Evolutionary conservation across 1,139 yeast genomes (phyloP).

Genomic region (Taphrina betulina): DNA sequence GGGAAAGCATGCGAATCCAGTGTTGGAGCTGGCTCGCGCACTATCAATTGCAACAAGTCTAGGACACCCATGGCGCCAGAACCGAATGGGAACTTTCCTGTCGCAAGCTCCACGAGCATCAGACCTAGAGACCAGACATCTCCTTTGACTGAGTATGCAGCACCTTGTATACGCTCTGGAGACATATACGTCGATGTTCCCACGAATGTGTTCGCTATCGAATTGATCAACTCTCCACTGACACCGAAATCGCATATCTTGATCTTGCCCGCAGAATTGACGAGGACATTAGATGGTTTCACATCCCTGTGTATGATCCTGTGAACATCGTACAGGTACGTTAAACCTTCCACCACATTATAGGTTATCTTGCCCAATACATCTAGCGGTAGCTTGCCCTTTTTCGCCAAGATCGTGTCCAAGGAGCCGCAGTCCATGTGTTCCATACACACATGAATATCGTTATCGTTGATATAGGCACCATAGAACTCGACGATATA

Average conservation of each 20-base stretch:
- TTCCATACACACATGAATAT: conserved; percentile 96
- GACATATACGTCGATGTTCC: conserved; percentile 99
- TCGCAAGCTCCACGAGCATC: conserved; percentile 81
- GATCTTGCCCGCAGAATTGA: conserved; percentile 74
- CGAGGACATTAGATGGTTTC: conserved; percentile 90
- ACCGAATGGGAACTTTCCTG: conserved; percentile 67
- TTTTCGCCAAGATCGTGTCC: conserved; percentile 66
- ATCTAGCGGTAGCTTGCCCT: conserved; percentile 60
- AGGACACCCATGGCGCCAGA: conserved; percentile 74
- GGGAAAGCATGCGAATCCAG: conserved; percentile 43
- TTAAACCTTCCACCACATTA: conserved; percentile 78
- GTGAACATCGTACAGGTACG: conserved; percentile 72
- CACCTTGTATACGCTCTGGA: conserved; percentile 95
- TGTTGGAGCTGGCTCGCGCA: conserved; percentile 85
- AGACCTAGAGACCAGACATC: conserved; percentile 97
- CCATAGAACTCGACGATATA: conserved; percentile 88
- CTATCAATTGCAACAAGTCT: conserved; percentile 86
- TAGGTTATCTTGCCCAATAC: conserved; percentile 73
- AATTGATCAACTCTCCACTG: conserved; percentile 90
- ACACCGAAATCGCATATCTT: conserved; percentile 97
- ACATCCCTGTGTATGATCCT: conserved; percentile 95
- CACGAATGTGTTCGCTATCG: conserved; percentile 90
- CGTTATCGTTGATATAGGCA: conserved; percentile 68
- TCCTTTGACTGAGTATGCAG: conserved; percentile 84
- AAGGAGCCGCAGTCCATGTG: conserved; percentile 97